These are phyloP conservation scores for Aspergillus alliaceus DNA, from an alignment of 2,329 filamentous ascomycete species.

Conservation along the genomic window DNA sequence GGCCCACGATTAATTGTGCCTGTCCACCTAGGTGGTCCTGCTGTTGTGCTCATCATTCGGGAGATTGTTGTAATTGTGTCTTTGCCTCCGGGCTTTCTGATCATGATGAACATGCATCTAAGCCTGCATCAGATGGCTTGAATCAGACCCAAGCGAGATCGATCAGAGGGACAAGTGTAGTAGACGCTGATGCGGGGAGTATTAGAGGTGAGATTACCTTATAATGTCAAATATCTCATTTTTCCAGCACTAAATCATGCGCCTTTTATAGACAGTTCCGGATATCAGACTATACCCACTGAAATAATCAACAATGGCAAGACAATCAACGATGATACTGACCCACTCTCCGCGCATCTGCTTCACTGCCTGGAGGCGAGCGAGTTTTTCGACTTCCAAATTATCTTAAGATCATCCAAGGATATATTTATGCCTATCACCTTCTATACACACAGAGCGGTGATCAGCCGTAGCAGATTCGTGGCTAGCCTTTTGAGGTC, in stretches of 20 bases:
- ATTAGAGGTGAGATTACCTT: background rate
- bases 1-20: constrained; percentile 2
- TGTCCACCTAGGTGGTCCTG: constrained; percentile 19
- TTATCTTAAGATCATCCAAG: constrained; percentile 21
- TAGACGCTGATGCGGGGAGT: background rate
- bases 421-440: constrained; percentile 17
- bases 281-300: background rate
- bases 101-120: background rate
- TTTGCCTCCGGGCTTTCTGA: background rate
- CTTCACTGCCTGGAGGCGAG: constrained; percentile 13
- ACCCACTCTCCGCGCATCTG: constrained; percentile 12
- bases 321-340: background rate
- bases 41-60: constrained; percentile 22
- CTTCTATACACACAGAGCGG: constrained; percentile 21
- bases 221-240: background rate
- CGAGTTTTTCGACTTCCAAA: constrained; percentile 19
- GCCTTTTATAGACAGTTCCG: background rate
- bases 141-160: background rate
- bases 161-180: background rate
- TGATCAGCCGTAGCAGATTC: constrained; percentile 26
- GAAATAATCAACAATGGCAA: background rate
- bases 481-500: constrained; percentile 19
- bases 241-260: background rate
- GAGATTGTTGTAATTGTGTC: constrained; percentile 20
- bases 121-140: background rate